Conservation (phyloP, 768 basidiomycete species). For the Mycena albidolilacea region DNA sequence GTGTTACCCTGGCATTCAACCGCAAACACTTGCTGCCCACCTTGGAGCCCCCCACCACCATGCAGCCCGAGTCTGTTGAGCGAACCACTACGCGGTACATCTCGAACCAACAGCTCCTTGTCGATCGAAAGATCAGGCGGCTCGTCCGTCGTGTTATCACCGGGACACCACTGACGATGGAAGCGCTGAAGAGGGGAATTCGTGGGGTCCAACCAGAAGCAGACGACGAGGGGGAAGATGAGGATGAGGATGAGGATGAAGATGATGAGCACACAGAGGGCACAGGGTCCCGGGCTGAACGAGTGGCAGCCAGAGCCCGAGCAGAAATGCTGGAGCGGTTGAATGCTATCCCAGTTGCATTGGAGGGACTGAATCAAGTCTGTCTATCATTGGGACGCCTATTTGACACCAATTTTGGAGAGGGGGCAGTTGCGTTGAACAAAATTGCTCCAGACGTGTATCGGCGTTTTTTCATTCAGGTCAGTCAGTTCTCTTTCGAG, state of each 20-base stretch:
- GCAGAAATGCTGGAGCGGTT: not conserved
- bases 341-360: not conserved
- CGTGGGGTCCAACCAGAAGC: not conserved
- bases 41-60: constrained; percentile 33
- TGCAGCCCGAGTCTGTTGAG: constrained; percentile 2
- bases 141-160: not conserved
- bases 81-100: not conserved
- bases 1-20: constrained; percentile 38
- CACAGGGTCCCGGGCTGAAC: not conserved
- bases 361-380: not conserved
- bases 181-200: not conserved
- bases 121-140: not conserved
- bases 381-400: accelerated
- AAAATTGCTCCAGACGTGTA: constrained; percentile 10
- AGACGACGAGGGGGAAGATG: constrained; percentile 13
- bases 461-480: constrained; percentile 29
- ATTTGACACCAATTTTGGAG: constrained; percentile 1
- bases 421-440: not conserved
- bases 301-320: not conserved
- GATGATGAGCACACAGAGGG: constrained; percentile 18
- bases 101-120: constrained; percentile 3
- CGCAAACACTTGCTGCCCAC: constrained; percentile 34
- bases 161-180: not conserved
- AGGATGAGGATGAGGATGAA: not conserved
- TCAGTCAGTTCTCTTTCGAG: not conserved